A percentile compares a stretch with the other conserved stretches of the same genome.
phyloP scores from a whole-genome alignment of 495 filamentous ascomycete species.

The Neurospora terricola region DNA sequence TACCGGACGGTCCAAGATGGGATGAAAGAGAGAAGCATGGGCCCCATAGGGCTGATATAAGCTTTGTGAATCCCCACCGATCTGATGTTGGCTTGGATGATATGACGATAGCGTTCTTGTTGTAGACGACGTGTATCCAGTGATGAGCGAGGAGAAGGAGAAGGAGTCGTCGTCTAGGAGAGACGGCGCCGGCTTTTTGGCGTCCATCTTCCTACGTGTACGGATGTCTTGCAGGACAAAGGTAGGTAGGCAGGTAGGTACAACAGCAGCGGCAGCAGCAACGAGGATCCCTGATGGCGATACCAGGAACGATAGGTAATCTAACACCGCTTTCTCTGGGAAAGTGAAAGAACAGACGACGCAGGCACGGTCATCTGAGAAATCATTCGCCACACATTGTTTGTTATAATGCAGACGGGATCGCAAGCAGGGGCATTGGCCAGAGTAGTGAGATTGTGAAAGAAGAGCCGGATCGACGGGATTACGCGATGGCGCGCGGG shows the following conservation, averaged over 20 bases:
- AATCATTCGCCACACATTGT: constrained; percentile 26
- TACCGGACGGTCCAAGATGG: neutral
- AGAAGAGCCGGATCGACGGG: neutral
- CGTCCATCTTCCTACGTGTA: constrained; percentile 14
- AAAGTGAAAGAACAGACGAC: constrained; percentile 9
- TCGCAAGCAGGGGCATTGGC: neutral
- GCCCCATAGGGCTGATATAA: neutral
- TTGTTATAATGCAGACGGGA: constrained; percentile 16
- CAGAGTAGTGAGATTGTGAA: neutral
- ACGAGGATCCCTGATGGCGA: neutral
- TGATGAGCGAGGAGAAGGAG: neutral
- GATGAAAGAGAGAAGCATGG: constrained; percentile 3
- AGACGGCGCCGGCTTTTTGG: constrained; percentile 20
- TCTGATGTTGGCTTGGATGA: neutral
- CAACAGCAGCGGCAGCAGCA: neutral
- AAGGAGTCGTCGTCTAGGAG: constrained; percentile 22
- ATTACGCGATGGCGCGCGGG: neutral
- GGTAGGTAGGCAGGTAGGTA: neutral
- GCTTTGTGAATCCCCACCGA: neutral
- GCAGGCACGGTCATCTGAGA: constrained; percentile 5
- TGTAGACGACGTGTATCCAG: neutral
- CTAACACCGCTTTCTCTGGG: neutral
- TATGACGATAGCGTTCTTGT: neutral
- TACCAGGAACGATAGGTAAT: neutral
- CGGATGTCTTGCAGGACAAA: neutral